phyloP scores from a whole-genome alignment of 2,329 filamentous ascomycete genomes.

The Colletotrichum sp. region DNA sequence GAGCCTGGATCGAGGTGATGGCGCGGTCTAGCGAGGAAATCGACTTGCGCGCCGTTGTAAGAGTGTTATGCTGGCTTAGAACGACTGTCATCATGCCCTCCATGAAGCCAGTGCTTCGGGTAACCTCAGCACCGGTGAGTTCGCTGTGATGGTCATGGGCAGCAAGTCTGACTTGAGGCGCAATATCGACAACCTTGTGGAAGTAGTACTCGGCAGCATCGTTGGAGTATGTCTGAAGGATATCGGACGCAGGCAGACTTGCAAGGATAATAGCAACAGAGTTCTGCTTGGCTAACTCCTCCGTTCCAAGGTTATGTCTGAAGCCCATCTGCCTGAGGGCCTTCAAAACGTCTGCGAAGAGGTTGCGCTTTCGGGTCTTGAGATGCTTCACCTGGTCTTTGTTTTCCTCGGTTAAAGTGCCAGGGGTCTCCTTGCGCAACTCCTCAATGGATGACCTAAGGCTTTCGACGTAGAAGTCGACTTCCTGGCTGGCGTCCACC shows the following conservation, averaged over 20 bases:
- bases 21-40: constrained; percentile 31
- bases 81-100: constrained; percentile 80
- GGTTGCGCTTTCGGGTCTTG: constrained; percentile 86
- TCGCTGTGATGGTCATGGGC: constrained; percentile 82
- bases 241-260: constrained; percentile 28
- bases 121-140: constrained; percentile 79
- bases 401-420: constrained; percentile 83
- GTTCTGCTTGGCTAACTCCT: constrained; percentile 74
- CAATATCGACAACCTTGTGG: constrained; percentile 78
- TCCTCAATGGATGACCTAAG: constrained; percentile 72
- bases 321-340: constrained; percentile 88
- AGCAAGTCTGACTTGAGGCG: constrained; percentile 69
- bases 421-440: constrained; percentile 83
- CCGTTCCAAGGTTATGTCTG: constrained; percentile 78
- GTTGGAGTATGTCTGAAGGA: constrained; percentile 22
- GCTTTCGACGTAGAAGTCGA: constrained; percentile 73
- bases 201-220: constrained; percentile 72
- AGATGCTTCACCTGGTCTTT: constrained; percentile 84
- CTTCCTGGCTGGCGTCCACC: constrained; percentile 22
- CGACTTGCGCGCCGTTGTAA: constrained; percentile 44
- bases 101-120: constrained; percentile 81
- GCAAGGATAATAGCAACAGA: constrained; percentile 75
- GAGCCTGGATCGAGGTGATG: constrained; percentile 21
- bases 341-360: constrained; percentile 88
- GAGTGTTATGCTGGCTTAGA: constrained; percentile 61